Conservation (phyloP, 192 early-diverging fungal genomes). For the Ramicandelaber brevisporus region DNA sequence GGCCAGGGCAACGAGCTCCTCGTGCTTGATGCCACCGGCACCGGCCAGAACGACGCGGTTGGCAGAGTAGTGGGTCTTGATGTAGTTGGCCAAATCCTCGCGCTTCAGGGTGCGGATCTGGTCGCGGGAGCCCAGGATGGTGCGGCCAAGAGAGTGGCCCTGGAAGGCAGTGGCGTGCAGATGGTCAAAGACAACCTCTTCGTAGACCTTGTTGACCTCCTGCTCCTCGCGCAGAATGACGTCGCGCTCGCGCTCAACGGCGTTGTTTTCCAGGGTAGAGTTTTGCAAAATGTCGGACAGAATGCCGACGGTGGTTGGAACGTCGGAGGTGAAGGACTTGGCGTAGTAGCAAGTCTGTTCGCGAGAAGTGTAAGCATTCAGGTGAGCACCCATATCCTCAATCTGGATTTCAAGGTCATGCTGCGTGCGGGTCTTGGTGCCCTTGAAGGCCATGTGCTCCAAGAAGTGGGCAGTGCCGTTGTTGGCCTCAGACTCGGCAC, state of each 20-base stretch:
- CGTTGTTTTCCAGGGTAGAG: conserved; percentile 51
- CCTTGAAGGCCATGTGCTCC: conserved; percentile 99
- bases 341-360: conserved; percentile 99
- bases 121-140: conserved; percentile 81
- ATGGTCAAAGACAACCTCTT: conserved; percentile 98
- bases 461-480: conserved; percentile 95
- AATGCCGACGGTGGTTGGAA: conserved; percentile 71
- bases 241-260: conserved; percentile 92
- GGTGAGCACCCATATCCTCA: conserved; percentile 94
- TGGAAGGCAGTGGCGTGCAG: conserved; percentile 90
- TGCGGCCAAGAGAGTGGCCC: conserved; percentile 61
- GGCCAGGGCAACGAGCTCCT: conserved; percentile 72
- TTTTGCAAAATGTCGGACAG: conserved; percentile 87
- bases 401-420: conserved; percentile 80
- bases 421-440: conserved; percentile 67
- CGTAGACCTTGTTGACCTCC: conserved; percentile 77
- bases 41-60: conserved; percentile 94
- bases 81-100: conserved; percentile 67
- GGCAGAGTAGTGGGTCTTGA: conserved; percentile 82
- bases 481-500: conserved; percentile 55
- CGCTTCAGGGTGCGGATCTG: conserved; percentile 81
- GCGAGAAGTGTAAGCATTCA: conserved; percentile 96
- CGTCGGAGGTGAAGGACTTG: conserved; percentile 72
- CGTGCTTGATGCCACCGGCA: conserved; percentile 80
- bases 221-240: conserved; percentile 91